Percentiles rank a stretch among this genome's conserved stretches.
Conservation (phyloP, 2,329 filamentous ascomycete genomes). For the Achaetomium macrosporum region DNA sequence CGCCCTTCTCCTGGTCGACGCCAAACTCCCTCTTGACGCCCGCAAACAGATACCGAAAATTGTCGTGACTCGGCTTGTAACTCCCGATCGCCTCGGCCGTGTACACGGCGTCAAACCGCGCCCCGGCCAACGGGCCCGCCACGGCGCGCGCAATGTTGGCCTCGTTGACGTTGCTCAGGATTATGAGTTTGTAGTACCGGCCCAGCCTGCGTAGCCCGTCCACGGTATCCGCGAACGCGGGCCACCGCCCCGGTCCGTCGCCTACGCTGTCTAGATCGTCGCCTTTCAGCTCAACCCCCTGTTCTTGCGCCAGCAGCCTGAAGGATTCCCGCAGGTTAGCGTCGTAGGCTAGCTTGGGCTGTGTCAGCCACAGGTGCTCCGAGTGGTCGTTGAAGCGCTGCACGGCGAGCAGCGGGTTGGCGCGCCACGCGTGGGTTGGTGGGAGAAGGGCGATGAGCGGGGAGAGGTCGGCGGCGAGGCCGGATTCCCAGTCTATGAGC, state of each 20-base stretch:
- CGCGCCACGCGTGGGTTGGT: constrained; percentile 31
- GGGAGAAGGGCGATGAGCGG: constrained; percentile 43
- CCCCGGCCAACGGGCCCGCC: constrained; percentile 38
- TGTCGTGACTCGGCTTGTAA: constrained; percentile 61
- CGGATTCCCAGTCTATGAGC: constrained; percentile 71
- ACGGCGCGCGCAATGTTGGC: constrained; percentile 32
- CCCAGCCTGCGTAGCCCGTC: constrained; percentile 45
- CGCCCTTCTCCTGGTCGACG: constrained; percentile 39
- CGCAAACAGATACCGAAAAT: constrained; percentile 61
- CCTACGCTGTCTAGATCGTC: constrained; percentile 45
- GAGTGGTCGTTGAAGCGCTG: constrained; percentile 40
- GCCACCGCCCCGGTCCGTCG: constrained; percentile 46
- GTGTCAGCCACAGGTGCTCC: constrained; percentile 44
- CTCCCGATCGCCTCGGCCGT: constrained; percentile 65
- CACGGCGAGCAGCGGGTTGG: constrained; percentile 37
- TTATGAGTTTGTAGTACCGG: constrained; percentile 51
- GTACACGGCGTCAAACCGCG: constrained; percentile 55
- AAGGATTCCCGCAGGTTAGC: constrained; percentile 49
- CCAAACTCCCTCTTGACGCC: constrained; percentile 49
- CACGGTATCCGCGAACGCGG: constrained; percentile 52
- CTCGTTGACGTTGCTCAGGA: constrained; percentile 56
- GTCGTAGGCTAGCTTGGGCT: constrained; percentile 55
- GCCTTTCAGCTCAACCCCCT: constrained; percentile 32
- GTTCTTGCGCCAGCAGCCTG: constrained; percentile 37
- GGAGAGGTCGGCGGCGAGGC: constrained; percentile 50